These are phyloP conservation scores for Neospermospora avenae DNA, from an alignment of 2,329 filamentous ascomycete species.

Conservation along the genomic window DNA sequence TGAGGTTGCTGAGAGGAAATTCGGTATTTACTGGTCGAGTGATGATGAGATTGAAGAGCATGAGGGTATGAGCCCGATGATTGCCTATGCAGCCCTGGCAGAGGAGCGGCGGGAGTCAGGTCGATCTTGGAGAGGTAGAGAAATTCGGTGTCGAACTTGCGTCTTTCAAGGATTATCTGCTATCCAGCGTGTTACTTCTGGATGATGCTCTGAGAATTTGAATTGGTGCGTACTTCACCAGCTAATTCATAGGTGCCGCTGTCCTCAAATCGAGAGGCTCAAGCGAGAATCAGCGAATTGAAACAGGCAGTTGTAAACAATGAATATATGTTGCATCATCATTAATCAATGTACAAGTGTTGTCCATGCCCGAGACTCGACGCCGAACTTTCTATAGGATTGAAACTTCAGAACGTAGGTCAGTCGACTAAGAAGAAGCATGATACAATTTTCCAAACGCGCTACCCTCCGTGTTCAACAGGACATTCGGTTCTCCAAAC, in stretches of 20 bases:
- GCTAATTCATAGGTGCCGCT: too few species aligned
- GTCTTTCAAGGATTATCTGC: too few species aligned
- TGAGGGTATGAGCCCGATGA: background rate
- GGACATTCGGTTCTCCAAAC: constrained; percentile 77
- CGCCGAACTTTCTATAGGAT: too few species aligned
- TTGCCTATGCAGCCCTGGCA: constrained; percentile 5
- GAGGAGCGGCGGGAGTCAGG: background rate
- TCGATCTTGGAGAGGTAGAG: constrained; percentile 8
- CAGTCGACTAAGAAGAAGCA: background rate
- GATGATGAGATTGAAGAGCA: background rate
- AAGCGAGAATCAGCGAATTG: too few species aligned
- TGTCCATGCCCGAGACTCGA: too few species aligned
- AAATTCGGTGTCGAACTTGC: background rate
- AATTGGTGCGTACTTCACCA: too few species aligned
- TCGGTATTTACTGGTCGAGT: background rate
- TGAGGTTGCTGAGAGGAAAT: constrained; percentile 4
- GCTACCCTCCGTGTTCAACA: constrained; percentile 39
- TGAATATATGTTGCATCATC: too few species aligned
- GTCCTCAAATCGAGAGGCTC: background rate
- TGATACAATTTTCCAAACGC: background rate
- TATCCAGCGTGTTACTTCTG: too few species aligned
- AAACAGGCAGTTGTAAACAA: too few species aligned
- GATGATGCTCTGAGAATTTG: too few species aligned
- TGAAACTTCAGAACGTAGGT: too few species aligned
- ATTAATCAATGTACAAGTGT: too few species aligned